These are phyloP conservation scores for Tritrichomonas musculus DNA, from an alignment of 208 protist genomes.

Conservation along the genomic window DNA sequence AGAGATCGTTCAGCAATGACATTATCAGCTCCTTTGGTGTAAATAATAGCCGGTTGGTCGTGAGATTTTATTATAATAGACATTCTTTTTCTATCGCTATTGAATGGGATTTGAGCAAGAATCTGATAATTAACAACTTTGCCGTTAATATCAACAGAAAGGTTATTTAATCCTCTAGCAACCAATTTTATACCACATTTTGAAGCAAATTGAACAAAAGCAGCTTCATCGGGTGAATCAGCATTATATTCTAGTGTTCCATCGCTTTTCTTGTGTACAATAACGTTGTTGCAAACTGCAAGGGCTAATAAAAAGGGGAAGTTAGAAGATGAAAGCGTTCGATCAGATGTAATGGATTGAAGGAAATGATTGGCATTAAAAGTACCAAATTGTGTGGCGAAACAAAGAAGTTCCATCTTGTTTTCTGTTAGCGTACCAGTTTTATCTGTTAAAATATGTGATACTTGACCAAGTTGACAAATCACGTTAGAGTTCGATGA, in stretches of 20 bases:
- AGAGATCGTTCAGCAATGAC: neutral
- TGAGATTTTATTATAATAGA: conserved; percentile 28
- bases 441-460: neutral
- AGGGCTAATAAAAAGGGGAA: neutral
- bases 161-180: neutral
- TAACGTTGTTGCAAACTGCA: neutral
- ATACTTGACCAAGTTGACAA: neutral
- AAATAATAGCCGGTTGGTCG: conserved; percentile 31
- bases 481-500: neutral
- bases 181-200: neutral
- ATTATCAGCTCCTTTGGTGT: conserved; percentile 43
- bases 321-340: neutral
- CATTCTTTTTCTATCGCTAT: conserved; percentile 42
- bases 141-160: neutral
- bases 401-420: neutral
- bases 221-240: conserved; percentile 15
- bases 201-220: neutral
- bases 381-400: too few species aligned
- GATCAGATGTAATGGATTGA: neutral
- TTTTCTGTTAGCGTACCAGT: conserved; percentile 33
- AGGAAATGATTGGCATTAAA: neutral
- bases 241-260: neutral
- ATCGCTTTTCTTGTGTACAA: neutral
- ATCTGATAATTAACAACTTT: neutral
- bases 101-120: conserved; percentile 69